phyloP scores from a whole-genome alignment of 345 rosid species.

The Kernera saxatilis region DNA sequence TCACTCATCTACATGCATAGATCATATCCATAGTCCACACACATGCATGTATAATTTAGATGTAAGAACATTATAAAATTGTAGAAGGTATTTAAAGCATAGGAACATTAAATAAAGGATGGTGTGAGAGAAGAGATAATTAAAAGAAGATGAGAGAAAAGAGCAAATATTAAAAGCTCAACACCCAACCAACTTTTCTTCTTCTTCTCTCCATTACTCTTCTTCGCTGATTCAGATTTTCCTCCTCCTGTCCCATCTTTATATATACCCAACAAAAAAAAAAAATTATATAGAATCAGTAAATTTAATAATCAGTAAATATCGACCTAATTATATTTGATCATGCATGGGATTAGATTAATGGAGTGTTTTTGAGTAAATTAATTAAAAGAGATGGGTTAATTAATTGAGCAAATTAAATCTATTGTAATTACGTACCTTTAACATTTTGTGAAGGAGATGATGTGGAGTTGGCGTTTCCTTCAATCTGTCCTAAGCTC shows the following conservation, averaged over 20 bases:
- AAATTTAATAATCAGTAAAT: background rate
- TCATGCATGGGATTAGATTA: background rate
- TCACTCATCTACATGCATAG: background rate
- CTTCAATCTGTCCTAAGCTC: conserved; percentile 43
- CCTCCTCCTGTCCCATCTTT: conserved; percentile 24
- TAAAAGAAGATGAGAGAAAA: conserved; percentile 14
- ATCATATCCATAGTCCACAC: background rate
- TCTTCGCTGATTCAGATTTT: conserved; percentile 33
- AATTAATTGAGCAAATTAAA: background rate
- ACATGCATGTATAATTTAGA: background rate
- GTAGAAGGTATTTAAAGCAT: background rate
- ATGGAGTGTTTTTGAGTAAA: background rate
- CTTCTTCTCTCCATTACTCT: conserved; percentile 36
- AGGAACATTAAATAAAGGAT: conserved; percentile 23
- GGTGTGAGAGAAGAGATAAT: background rate
- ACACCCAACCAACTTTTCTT: conserved; percentile 27
- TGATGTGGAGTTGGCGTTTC: conserved; percentile 12
- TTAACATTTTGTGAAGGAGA: conserved; percentile 22
- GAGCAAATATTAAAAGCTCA: conserved; percentile 33
- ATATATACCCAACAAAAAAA: background rate
- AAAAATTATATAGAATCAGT: background rate
- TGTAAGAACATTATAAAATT: background rate
- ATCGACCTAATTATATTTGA: background rate
- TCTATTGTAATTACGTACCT: conserved; percentile 26
- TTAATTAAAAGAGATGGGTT: background rate